These are phyloP conservation scores for Daldinia decipiens DNA, from an alignment of 495 filamentous ascomycete genomes.

Conservation along the genomic window DNA sequence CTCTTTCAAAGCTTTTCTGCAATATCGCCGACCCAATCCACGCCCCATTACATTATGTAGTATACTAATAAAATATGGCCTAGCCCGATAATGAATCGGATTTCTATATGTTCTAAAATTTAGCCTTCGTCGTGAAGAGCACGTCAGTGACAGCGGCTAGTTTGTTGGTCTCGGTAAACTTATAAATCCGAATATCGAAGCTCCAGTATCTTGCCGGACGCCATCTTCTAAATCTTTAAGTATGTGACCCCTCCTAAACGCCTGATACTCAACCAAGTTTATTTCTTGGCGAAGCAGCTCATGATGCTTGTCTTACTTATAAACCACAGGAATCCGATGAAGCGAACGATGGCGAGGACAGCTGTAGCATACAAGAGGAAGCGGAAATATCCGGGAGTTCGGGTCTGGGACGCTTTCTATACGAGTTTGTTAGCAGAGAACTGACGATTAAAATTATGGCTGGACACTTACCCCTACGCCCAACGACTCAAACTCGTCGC, in stretches of 20 bases:
- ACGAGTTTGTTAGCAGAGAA: neutral
- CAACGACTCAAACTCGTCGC: conserved; percentile 81
- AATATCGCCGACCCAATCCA: no score
- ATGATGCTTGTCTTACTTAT: conserved; percentile 50
- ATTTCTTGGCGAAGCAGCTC: neutral
- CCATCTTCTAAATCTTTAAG: neutral
- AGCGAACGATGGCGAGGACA: conserved; percentile 80
- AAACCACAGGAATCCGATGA: conserved; percentile 93
- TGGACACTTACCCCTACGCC: conserved; percentile 77
- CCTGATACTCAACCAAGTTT: neutral
- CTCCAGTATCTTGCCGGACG: neutral
- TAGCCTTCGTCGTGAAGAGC: no score
- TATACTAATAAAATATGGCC: neutral
- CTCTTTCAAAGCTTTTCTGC: neutral
- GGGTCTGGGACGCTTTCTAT: conserved; percentile 51
- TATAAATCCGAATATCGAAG: neutral
- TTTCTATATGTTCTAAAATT: no score
- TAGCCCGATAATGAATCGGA: no score
- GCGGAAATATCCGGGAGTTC: conserved; percentile 92
- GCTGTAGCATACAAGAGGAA: conserved; percentile 92
- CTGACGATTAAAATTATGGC: conserved; percentile 34
- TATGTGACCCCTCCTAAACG: neutral
- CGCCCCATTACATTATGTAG: neutral
- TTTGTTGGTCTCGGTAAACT: neutral
- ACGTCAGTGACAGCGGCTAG: no score